Evolutionary conservation across 2,329 filamentous ascomycete genomes (phyloP), one percentile per base, ranked within the genome.

Genomic region (Dothideomycetes sp.): DNA sequence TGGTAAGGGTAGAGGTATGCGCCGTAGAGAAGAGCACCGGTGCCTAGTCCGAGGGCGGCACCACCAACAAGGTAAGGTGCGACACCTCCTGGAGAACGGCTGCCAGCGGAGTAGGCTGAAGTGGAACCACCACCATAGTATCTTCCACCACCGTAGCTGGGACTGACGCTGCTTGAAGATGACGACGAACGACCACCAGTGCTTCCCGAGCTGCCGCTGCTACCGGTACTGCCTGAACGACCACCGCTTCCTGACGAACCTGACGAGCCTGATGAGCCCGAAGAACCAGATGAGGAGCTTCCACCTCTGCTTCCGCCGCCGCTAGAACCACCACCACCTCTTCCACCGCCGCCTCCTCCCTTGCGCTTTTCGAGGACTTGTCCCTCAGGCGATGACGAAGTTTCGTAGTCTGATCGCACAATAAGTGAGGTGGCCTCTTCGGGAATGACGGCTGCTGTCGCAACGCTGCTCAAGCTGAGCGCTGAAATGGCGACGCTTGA

Each of bases 71-170:
- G 58, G 12, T 76, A 68, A 0, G 65, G 61, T 19, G 76, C 57
- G 25, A 82, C 69, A 3, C 71, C 69, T 3, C 67, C 58, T 1
- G 67, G 70, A 1, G 68, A 68, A 10, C 43, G 45, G 13, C 33
- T n/a, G 5, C 80, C 80, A 2, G 81, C 49, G 2, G 51, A 46
- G 60, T 83, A 89, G 2, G 84, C 81, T 1, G 57, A 54, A 3
- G 64, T 45, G 0, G 77, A 71, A 34, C 84, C 84, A 34, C 81
- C 81, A 25, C 73, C 72, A 53, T 86, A 87, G 58, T 71, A 83
- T 37, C 56, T 52, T 6, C 80, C 78, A 25, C 77, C 76, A 28
- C 76, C 80, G 52, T 72, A 85, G 1, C 53, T 46, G 3, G 75
- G 76, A 12, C 64, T 51, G 1, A 71, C 62, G 4, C 48, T 28